Evolutionary conservation across 148 eudicot species (phyloP).

Genomic region (Diospyros lotus): DNA sequence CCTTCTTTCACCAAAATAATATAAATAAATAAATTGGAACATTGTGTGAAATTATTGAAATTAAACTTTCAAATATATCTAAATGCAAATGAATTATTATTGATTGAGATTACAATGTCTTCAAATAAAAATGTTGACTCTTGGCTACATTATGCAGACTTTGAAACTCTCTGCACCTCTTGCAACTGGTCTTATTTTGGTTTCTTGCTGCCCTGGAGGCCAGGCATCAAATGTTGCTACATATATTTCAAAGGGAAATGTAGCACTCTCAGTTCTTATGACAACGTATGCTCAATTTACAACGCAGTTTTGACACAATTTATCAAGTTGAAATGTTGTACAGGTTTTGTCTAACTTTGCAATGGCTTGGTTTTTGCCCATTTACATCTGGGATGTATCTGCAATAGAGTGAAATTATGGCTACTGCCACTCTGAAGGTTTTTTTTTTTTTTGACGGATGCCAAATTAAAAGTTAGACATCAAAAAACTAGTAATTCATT

Average conservation of each 20-base stretch:
- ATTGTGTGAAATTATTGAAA: no score
- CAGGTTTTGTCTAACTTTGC: constrained; percentile 3
- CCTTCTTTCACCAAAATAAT: no score
- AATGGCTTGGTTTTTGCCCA: not conserved
- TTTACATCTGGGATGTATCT: not conserved
- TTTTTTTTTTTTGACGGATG: not conserved
- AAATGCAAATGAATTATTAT: constrained; percentile 7
- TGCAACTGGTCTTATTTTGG: constrained; percentile 97
- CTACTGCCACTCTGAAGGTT: not conserved
- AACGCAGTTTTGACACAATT: not conserved
- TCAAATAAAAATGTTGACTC: constrained; percentile 15
- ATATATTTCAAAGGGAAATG: constrained; percentile 95
- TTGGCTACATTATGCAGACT: constrained; percentile 42
- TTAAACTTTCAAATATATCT: not conserved
- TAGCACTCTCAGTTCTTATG: constrained; percentile 99
- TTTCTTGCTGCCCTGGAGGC: constrained; percentile 99
- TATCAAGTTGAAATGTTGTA: not conserved
- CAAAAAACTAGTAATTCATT: no score
- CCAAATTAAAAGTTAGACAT: no score
- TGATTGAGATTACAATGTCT: not conserved
- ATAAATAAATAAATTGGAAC: no score
- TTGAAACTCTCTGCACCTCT: constrained; percentile 93
- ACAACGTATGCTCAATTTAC: constrained; percentile 74
- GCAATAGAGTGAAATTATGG: not conserved
- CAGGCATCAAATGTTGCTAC: constrained; percentile 99